Conservation (phyloP, 495 filamentous ascomycete genomes). For the Penicillium canescens region DNA sequence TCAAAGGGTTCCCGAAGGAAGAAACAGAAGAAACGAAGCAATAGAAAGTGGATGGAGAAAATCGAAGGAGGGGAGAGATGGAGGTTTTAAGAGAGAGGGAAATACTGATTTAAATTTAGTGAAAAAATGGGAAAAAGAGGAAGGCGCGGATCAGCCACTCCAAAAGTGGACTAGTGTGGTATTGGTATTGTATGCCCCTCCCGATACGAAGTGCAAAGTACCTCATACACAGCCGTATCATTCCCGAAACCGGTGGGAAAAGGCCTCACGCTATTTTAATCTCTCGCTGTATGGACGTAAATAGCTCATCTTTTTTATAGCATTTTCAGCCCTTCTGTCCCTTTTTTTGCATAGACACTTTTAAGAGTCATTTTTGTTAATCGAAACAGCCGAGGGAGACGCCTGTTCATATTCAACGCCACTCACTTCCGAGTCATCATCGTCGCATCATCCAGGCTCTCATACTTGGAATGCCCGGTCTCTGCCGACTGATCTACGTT, state of each 20-base stretch:
- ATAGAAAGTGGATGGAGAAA: conserved; percentile 23
- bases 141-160: conserved; percentile 18
- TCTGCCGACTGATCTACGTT: conserved; percentile 15
- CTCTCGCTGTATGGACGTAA: too few species aligned
- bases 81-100: conserved; percentile 27
- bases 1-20: conserved; percentile 19
- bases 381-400: conserved; percentile 5
- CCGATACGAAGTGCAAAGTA: conserved; percentile 1
- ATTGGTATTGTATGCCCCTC: conserved; percentile 1
- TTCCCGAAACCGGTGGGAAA: too few species aligned
- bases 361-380: neutral
- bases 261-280: too few species aligned
- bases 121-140: conserved; percentile 7
- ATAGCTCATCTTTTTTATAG: too few species aligned
- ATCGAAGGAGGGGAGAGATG: conserved; percentile 26
- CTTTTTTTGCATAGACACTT: neutral
- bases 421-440: conserved; percentile 30
- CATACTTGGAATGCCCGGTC: conserved; percentile 12
- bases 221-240: neutral
- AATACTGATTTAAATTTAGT: conserved; percentile 39
- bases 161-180: conserved; percentile 14
- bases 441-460: conserved; percentile 27
- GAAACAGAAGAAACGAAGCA: conserved; percentile 5
- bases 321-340: neutral
- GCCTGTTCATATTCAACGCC: conserved; percentile 14